Conservation (phyloP, 2,329 filamentous ascomycete species). For the Biscogniauxia marginata region DNA sequence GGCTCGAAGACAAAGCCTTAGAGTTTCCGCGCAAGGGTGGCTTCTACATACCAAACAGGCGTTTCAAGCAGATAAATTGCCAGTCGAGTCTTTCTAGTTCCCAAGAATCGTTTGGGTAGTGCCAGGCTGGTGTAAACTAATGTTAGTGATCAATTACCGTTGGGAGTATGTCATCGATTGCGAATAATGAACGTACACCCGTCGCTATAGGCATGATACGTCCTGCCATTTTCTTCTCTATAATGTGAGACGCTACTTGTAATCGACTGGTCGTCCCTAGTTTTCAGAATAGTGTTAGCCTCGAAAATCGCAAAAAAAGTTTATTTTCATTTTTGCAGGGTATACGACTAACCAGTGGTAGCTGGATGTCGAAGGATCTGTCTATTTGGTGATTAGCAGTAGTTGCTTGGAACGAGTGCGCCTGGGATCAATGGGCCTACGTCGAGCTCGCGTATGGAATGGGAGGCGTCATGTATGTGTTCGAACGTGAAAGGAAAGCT, state of each 20-base stretch:
- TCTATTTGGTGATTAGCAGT: constrained; percentile 10
- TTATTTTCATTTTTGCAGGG: too few species aligned
- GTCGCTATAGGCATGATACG: constrained; percentile 47
- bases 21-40: neutral
- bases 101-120: constrained; percentile 44
- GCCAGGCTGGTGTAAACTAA: constrained; percentile 37
- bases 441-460: constrained; percentile 17
- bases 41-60: constrained; percentile 26
- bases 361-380: constrained; percentile 11
- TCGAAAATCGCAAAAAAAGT: neutral
- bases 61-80: constrained; percentile 39
- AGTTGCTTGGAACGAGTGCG: neutral
- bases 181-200: constrained; percentile 40
- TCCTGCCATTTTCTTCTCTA: constrained; percentile 37
- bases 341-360: neutral
- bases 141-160: constrained; percentile 4
- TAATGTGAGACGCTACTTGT: constrained; percentile 25
- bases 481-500: constrained; percentile 23
- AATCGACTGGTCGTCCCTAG: constrained; percentile 24
- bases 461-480: constrained; percentile 12
- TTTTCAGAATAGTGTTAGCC: neutral
- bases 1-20: neutral
- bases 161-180: neutral
- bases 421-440: constrained; percentile 3
- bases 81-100: constrained; percentile 43